Evolutionary conservation across 352 stramenopile species (phyloP).

Genomic region (Globisporangium paddicum): DNA sequence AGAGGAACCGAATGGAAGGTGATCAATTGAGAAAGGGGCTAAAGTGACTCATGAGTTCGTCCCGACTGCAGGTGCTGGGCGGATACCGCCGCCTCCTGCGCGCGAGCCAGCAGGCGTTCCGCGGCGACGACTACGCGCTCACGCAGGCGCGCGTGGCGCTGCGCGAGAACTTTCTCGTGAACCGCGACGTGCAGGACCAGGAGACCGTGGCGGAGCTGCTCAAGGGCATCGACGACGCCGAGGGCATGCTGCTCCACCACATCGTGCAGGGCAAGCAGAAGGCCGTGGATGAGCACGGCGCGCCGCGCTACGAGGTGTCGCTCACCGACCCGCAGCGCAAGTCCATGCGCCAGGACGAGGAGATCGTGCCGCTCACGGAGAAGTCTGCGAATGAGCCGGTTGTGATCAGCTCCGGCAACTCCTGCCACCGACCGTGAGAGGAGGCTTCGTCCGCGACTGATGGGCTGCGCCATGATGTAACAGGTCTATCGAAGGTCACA

Average conservation of each 20-base stretch:
- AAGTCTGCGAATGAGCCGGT: slow-evolving; percentile 67
- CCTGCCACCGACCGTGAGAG: slow-evolving; percentile 54
- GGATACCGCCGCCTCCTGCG: slow-evolving; percentile 76
- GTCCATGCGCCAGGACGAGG: slow-evolving; percentile 80
- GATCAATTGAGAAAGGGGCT: not conserved
- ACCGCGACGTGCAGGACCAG: slow-evolving; percentile 52
- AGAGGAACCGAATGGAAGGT: slow-evolving; percentile 4
- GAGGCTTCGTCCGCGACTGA: not conserved
- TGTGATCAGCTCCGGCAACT: slow-evolving; percentile 79
- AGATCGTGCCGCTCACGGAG: slow-evolving; percentile 72
- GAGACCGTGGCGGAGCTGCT: slow-evolving; percentile 52
- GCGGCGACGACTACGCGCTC: slow-evolving; percentile 59
- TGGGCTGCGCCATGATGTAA: not conserved
- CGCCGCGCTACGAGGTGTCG: slow-evolving; percentile 61
- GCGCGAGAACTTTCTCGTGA: slow-evolving; percentile 65
- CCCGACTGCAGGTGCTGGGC: slow-evolving; percentile 52
- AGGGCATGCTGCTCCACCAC: slow-evolving; percentile 82
- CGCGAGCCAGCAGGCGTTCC: slow-evolving; percentile 70
- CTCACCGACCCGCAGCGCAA: slow-evolving; percentile 76
- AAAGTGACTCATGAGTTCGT: slow-evolving; percentile 35
- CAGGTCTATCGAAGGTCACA: too few relatives aligned
- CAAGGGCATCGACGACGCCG: slow-evolving; percentile 74
- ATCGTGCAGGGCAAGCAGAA: slow-evolving; percentile 78
- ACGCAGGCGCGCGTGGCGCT: slow-evolving; percentile 50
- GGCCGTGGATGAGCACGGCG: slow-evolving; percentile 17